Conservation (phyloP, 108 stramenopile genomes). For the Cyclostephanos tholiformis region DNA sequence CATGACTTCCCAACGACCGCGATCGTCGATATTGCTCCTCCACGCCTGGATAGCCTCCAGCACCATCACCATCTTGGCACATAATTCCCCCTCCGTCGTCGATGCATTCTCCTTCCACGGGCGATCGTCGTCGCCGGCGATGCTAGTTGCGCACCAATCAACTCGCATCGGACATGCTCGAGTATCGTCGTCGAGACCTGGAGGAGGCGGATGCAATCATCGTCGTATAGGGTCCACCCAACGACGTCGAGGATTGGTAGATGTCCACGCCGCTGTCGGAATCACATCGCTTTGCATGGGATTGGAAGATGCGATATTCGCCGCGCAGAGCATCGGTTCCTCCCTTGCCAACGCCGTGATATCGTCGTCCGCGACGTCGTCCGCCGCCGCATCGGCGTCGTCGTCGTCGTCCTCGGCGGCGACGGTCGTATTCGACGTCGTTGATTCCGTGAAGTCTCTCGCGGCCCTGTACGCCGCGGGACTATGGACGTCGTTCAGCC, state of each 20-base stretch:
- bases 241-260: not conserved
- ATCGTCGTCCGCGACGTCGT: constrained; percentile 38
- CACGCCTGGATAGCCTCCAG: constrained; percentile 2
- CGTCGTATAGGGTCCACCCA: not conserved
- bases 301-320: constrained; percentile 69
- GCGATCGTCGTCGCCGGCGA: too few species aligned
- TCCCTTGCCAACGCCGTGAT: constrained; percentile 61
- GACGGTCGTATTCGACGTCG: too few species aligned
- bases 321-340: constrained; percentile 64
- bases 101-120: constrained; percentile 2
- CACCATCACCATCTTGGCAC: not conserved
- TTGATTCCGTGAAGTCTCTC: constrained; percentile 36
- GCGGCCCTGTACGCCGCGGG: constrained; percentile 80
- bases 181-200: too few species aligned
- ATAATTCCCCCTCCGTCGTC: not conserved
- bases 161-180: too few species aligned
- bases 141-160: constrained; percentile 2
- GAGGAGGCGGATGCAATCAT: too few species aligned
- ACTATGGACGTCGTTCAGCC: constrained; percentile 68
- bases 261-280: not conserved
- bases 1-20: not conserved
- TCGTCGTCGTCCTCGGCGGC: not conserved
- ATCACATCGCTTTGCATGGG: constrained; percentile 17
- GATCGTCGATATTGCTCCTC: not conserved
- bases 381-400: not conserved